Evolutionary conservation across 345 rosid species (phyloP), one percentile per base, ranked within the genome.

Genomic region (Gossypium anomalum): DNA sequence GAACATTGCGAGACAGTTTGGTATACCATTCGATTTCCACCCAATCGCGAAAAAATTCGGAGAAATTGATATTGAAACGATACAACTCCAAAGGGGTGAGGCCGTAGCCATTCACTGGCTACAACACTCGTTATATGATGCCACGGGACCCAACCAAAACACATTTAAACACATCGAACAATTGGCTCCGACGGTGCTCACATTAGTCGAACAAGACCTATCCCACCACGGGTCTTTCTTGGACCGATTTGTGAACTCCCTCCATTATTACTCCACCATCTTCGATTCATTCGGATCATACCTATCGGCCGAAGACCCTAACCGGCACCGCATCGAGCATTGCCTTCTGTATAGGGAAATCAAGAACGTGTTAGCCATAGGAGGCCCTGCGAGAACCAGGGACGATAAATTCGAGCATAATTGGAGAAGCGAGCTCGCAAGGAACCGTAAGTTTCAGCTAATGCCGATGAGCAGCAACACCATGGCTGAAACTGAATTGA

Each of bases 401-500:
- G 90, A 88, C 73, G 94, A 88, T 11, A 90, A 84, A 81, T 82
- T 82, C 27, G 56, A 68, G 81, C 82, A 80, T 1, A 34, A 34
- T 34, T 88, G 94, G 94, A 82, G 88, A 47, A 71, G 80, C 22
- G 88, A 85, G 78, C 75, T 89, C 2, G 80, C 47, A 10, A 80
- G 80, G 7, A 69, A 70, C 58, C 11, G 11, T 16, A 16, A 53
- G 22, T 53, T 85, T 20, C 52, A 59, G 27, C 87, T 82, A 71
- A 75, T 86, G n/a, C 85, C 88, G 1, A 86, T 86, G 87, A 90
- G 92, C 52, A 81, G 82, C 20, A 86, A 83, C 75, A 83, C 92
- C 0, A 80, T 86, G 94, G 89, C 92, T 5, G 90, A 88, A 72
- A 92, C 92, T 6, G 90, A 88, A 56, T 85, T 90, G 4, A 86